Evolutionary conservation across 768 basidiomycete genomes (phyloP), one percentile per base, ranked within the genome.

Genomic region (Mycena pura): DNA sequence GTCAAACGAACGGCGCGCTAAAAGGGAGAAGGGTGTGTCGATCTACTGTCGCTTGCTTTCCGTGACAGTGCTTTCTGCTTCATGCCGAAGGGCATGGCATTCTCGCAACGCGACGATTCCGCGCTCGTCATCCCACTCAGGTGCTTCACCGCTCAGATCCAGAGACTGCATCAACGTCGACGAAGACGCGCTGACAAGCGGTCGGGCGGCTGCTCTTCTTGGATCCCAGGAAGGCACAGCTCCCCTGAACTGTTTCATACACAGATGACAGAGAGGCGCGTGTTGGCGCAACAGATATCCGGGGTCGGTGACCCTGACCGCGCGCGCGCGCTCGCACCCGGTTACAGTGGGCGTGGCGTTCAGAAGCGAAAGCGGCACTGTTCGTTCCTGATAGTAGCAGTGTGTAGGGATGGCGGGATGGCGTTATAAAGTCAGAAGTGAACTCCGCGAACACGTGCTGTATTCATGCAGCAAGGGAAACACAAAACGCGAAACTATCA

Each of bases 201-300:
- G 78, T 77, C 0, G 80, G 76, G 41, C 69, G 67, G 39, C 73
- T 77, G 38, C 67, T 77, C 25, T 77, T 75, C 47, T 74, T 77
- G 34, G 73, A 69, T n/a, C 66, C 70, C 78, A 78, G 19, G 76
- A 74, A 9, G 65, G 39, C 3, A 73, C 51, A 0, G 76, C 92
- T 92, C 67, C 93, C 92, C 55, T 91, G 82, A 46, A 93, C 93
- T 0, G 89, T 92, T 70, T 92, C 91, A 64, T 92, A 93, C 0
- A 91, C 82, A 0, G 91, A 92, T 0, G 85, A 77, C 5, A 88
- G 81, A 13, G 88, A 88, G 9, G 83, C 80, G 19, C 84, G 83
- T 27, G 84, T 82, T 46, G 86, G 82, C 2, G 63, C 58, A 51
- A 48, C 58, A 22, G 90, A 91, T 48, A 86, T 83, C 2, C 90